Conservation (phyloP, 2,329 filamentous ascomycete species). For the Ophiostoma tasmaniense region DNA sequence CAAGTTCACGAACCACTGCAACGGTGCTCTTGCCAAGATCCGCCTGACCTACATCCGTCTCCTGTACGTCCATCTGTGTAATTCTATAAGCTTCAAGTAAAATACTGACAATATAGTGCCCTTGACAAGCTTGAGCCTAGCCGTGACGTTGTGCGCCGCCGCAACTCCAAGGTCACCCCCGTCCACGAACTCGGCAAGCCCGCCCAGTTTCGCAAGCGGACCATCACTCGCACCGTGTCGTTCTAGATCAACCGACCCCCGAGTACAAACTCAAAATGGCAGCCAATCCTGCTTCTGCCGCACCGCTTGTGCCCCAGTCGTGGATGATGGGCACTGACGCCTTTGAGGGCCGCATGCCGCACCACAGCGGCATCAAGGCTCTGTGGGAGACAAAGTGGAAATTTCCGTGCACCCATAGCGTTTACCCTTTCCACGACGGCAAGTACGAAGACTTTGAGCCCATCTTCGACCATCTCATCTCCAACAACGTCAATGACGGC, state of each 20-base stretch:
- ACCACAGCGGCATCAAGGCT: slow-evolving; percentile 51
- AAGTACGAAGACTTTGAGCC: slow-evolving; percentile 59
- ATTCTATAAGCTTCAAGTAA: background rate
- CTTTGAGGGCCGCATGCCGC: slow-evolving; percentile 41
- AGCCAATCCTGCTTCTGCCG: background rate
- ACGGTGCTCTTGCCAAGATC: slow-evolving; percentile 36
- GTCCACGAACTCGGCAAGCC: slow-evolving; percentile 18
- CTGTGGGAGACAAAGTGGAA: slow-evolving; percentile 74
- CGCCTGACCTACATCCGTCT: slow-evolving; percentile 36
- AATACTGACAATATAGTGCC: slow-evolving; percentile 13
- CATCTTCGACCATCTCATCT: slow-evolving; percentile 55
- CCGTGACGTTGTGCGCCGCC: slow-evolving; percentile 22
- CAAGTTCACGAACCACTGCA: slow-evolving; percentile 35
- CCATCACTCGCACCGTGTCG: slow-evolving; percentile 25
- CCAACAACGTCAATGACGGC: slow-evolving; percentile 55
- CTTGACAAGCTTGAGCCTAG: slow-evolving; percentile 18
- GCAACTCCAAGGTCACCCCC: slow-evolving; percentile 22
- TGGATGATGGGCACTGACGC: slow-evolving; percentile 39
- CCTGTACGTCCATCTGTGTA: slow-evolving; percentile 11
- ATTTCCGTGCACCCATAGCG: slow-evolving; percentile 52
- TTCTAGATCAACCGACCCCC: background rate
- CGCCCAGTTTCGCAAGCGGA: slow-evolving; percentile 29
- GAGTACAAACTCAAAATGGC: background rate
- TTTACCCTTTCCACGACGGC: slow-evolving; percentile 70
- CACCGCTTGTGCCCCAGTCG: slow-evolving; percentile 18